phyloP scores from a whole-genome alignment of 768 basidiomycete species.

The Neoboletus subvelutipes region DNA sequence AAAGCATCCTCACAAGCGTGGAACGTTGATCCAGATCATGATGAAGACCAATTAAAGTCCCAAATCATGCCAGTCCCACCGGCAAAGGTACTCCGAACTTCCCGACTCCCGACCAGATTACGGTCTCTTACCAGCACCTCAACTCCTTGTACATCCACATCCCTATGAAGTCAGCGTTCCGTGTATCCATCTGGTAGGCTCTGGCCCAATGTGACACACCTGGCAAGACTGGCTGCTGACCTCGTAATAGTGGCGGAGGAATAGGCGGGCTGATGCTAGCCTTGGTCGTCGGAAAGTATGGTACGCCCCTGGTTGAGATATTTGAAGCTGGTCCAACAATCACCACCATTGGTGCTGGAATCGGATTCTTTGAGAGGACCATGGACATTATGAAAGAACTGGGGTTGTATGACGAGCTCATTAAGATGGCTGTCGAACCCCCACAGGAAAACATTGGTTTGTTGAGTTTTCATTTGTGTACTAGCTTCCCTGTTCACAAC shows the following conservation, averaged over 20 bases:
- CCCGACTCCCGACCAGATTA: too few relatives aligned
- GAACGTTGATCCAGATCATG: neutral
- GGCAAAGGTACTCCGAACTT: too few relatives aligned
- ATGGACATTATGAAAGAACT: conserved; percentile 41
- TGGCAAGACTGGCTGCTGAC: neutral
- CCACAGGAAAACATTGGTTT: conserved; percentile 24
- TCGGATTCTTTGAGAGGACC: conserved; percentile 47
- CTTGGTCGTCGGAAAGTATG: conserved; percentile 27
- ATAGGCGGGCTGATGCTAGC: conserved; percentile 39
- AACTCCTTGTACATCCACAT: neutral
- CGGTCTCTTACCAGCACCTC: neutral
- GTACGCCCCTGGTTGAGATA: conserved; percentile 35
- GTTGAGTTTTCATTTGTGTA: neutral
- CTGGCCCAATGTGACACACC: too few relatives aligned
- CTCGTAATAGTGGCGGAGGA: conserved; percentile 35
- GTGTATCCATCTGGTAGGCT: conserved; percentile 19
- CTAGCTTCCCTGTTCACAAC: neutral
- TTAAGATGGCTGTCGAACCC: conserved; percentile 12
- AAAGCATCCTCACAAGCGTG: neutral
- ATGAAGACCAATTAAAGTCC: too few relatives aligned
- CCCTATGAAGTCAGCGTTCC: conserved; percentile 12
- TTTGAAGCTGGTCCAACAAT: conserved; percentile 43
- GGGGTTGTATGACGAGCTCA: conserved; percentile 38
- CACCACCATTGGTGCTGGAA: conserved; percentile 45
- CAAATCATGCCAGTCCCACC: neutral